Conservation (phyloP, 75 land plant species). For the Adiantum capillusveneris region DNA sequence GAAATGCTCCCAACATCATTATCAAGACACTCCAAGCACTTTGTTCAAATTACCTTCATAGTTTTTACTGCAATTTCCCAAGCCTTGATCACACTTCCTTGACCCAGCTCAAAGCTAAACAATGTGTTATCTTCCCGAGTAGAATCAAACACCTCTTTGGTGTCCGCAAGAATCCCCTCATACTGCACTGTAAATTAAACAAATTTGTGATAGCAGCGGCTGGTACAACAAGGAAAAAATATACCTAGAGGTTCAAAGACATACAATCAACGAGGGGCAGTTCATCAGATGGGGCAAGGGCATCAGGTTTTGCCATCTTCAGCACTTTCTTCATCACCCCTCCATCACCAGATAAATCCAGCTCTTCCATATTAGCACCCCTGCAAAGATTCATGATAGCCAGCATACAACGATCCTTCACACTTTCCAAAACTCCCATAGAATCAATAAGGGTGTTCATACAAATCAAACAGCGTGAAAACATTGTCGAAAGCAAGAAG, state of each 20-base stretch:
- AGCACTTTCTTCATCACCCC: conserved; percentile 68
- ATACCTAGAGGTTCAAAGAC: background rate
- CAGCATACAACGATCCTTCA: too few relatives aligned
- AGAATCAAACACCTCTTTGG: conserved; percentile 82
- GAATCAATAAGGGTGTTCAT: too few relatives aligned
- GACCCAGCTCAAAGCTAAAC: conserved; percentile 82
- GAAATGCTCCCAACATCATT: background rate
- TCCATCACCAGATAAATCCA: conserved; percentile 83
- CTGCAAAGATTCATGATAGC: too few relatives aligned
- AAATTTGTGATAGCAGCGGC: background rate
- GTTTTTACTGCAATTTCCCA: conserved; percentile 89
- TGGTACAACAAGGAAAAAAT: background rate
- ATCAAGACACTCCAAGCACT: too few relatives aligned
- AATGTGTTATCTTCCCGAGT: conserved; percentile 85
- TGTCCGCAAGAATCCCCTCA: conserved; percentile 76
- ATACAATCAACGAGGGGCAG: conserved; percentile 79
- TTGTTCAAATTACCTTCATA: conserved; percentile 72
- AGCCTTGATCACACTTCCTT: conserved; percentile 76
- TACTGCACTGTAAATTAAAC: conserved; percentile 53
- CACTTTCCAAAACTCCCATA: too few relatives aligned
- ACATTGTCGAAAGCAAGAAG: too few relatives aligned
- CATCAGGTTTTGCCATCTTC: conserved; percentile 51
- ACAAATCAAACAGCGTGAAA: too few relatives aligned
- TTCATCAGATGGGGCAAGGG: conserved; percentile 53
- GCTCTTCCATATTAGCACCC: conserved; percentile 19